These are phyloP conservation scores for Pythium grandisporangium DNA, from an alignment of 352 stramenopile species.

Conservation along the genomic window DNA sequence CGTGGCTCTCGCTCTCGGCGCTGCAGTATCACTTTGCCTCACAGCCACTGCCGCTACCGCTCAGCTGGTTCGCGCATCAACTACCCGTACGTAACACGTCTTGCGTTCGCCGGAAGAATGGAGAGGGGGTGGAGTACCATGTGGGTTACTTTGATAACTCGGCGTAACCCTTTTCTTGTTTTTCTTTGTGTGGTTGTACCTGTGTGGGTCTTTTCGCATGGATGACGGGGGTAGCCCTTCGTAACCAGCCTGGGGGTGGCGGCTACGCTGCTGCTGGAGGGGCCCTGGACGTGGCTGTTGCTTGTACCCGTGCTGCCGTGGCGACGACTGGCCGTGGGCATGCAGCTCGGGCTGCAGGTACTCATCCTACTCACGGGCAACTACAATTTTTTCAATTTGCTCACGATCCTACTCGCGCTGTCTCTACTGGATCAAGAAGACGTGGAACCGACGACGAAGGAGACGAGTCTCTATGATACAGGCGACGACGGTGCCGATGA, in stretches of 20 bases:
- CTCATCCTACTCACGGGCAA: constrained; percentile 85
- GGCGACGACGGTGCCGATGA: too few species aligned
- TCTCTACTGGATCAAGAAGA: constrained; percentile 18
- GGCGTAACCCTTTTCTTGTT: background rate
- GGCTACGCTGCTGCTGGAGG: constrained; percentile 83
- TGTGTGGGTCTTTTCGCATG: background rate
- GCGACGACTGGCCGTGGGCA: constrained; percentile 34
- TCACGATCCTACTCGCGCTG: constrained; percentile 54
- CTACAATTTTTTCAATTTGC: constrained; percentile 94
- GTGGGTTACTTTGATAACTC: too few species aligned
- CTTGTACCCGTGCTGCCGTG: constrained; percentile 51
- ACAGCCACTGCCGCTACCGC: constrained; percentile 63
- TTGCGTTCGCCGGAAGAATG: too few species aligned
- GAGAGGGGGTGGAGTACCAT: too few species aligned
- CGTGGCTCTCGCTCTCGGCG: constrained; percentile 85
- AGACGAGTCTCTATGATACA: background rate
- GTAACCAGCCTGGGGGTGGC: constrained; percentile 74
- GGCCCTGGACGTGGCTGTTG: constrained; percentile 77
- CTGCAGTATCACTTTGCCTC: constrained; percentile 91
- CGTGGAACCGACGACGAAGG: background rate
- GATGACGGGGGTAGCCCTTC: constrained; percentile 25
- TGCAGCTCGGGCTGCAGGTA: constrained; percentile 80
- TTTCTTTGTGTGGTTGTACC: constrained; percentile 2
- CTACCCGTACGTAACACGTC: constrained; percentile 35
- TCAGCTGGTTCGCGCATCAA: constrained; percentile 84